Percentiles rank a stretch among this genome's conserved stretches.
These are phyloP conservation scores for Phytophthora ohioensis DNA, from an alignment of 352 stramenopile genomes.

Conservation along the genomic window DNA sequence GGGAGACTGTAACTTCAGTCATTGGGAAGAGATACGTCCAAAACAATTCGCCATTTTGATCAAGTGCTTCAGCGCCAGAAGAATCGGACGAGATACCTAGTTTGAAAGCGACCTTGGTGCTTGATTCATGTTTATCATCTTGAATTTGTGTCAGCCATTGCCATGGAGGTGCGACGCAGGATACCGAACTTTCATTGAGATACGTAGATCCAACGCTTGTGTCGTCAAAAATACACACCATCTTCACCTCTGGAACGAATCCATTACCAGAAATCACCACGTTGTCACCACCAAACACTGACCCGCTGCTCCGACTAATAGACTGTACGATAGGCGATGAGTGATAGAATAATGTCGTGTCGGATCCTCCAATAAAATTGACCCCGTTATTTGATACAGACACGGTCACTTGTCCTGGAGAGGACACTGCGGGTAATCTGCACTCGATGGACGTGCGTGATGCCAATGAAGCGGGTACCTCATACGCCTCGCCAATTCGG, in stretches of 20 bases:
- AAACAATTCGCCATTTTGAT: conserved; percentile 10
- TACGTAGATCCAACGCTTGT: conserved; percentile 15
- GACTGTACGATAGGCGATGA: conserved; percentile 14
- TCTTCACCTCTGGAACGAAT: conserved; percentile 33
- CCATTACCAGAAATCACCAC: conserved; percentile 25
- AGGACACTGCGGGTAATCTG: conserved; percentile 26
- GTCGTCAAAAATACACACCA: conserved; percentile 38
- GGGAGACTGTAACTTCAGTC: conserved; percentile 12
- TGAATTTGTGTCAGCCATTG: conserved; percentile 4
- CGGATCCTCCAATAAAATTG: conserved; percentile 39
- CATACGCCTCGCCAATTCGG: conserved; percentile 40
- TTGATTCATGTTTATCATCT: not conserved
- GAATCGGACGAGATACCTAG: not conserved
- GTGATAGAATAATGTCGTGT: conserved; percentile 33
- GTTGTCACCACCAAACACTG: conserved; percentile 42
- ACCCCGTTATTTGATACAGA: conserved; percentile 52
- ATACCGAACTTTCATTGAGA: conserved; percentile 19
- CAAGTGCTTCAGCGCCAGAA: not conserved
- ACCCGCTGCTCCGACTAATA: conserved; percentile 29
- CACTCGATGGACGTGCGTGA: conserved; percentile 47
- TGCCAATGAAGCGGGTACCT: conserved; percentile 23
- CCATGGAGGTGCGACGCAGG: conserved; percentile 42
- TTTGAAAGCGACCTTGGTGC: conserved; percentile 7
- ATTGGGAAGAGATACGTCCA: conserved; percentile 39
- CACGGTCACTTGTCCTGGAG: conserved; percentile 25